Percentiles rank a stretch among this genome's conserved stretches.
These are phyloP conservation scores for Hymenoscyphus occultus DNA, from an alignment of 2,329 filamentous ascomycete genomes.

Conservation along the genomic window DNA sequence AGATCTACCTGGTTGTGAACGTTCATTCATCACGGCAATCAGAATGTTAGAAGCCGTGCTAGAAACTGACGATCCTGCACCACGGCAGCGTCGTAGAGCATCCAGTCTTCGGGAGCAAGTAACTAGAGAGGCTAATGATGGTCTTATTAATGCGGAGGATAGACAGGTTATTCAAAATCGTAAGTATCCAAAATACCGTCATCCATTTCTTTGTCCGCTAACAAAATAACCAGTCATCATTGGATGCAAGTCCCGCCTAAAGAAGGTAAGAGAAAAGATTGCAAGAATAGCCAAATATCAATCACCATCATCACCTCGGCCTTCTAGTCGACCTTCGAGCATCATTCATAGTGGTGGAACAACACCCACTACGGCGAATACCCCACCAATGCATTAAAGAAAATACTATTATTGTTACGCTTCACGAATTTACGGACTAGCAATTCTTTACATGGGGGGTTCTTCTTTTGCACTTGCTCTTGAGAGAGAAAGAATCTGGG, in stretches of 20 bases:
- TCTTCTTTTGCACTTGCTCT: neutral
- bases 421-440: slow-evolving; percentile 16
- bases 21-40: slow-evolving; percentile 90
- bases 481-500: slow-evolving; percentile 10
- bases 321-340: slow-evolving; percentile 30
- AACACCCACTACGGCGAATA: slow-evolving; percentile 35
- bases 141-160: slow-evolving; percentile 63
- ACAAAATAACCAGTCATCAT: slow-evolving; percentile 50
- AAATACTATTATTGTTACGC: slow-evolving; percentile 10
- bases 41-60: slow-evolving; percentile 93
- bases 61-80: slow-evolving; percentile 69
- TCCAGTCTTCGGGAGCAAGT: slow-evolving; percentile 42
- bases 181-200: slow-evolving; percentile 43
- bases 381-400: slow-evolving; percentile 30
- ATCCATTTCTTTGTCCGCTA: slow-evolving; percentile 28
- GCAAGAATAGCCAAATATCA: slow-evolving; percentile 54
- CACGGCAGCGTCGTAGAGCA: slow-evolving; percentile 41
- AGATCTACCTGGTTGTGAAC: slow-evolving; percentile 81
- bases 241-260: slow-evolving; percentile 58
- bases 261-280: slow-evolving; percentile 57
- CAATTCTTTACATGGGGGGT: neutral
- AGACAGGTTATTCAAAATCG: slow-evolving; percentile 70
- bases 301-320: slow-evolving; percentile 32
- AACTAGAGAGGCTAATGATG: slow-evolving; percentile 43
- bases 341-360: slow-evolving; percentile 34